phyloP scores from a whole-genome alignment of 352 stramenopile species.

The Pythium aristosporum region DNA sequence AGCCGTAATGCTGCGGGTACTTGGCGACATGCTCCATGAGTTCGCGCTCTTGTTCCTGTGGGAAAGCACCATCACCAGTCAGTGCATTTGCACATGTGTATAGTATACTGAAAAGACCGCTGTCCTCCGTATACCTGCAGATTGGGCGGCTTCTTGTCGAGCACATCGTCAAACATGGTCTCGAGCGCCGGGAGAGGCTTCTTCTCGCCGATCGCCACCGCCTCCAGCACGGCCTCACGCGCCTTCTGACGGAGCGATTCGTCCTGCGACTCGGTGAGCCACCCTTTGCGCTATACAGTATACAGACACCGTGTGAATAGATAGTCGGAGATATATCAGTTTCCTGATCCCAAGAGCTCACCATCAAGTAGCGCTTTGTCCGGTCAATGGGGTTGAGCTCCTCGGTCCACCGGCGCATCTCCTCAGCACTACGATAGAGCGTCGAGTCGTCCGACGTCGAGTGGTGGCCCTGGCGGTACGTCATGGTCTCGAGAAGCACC shows the following conservation, averaged over 20 bases:
- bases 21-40: constrained; percentile 91
- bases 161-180: constrained; percentile 98
- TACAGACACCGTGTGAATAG: not conserved
- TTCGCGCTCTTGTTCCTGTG: constrained; percentile 91
- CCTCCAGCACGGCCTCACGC: constrained; percentile 79
- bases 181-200: constrained; percentile 85
- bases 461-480: constrained; percentile 98
- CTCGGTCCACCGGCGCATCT: constrained; percentile 93
- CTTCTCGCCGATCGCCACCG: constrained; percentile 88
- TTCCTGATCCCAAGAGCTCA: constrained; percentile 27
- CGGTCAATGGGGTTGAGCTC: constrained; percentile 89
- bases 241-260: constrained; percentile 83
- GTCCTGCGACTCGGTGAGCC: constrained; percentile 89
- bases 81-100: no score
- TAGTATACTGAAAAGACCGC: no score
- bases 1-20: constrained; percentile 89
- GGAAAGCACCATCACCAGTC: not conserved
- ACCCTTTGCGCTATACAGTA: constrained; percentile 63
- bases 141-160: constrained; percentile 92
- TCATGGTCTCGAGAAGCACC: constrained; percentile 98
- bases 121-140: constrained; percentile 57
- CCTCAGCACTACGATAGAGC: constrained; percentile 90
- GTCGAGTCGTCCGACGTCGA: constrained; percentile 98
- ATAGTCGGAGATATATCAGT: not conserved
- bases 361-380: constrained; percentile 90